A percentile compares a stretch with the other conserved stretches of the same genome.
phyloP scores from a whole-genome alignment of 23 red algal genomes.

The Gracilaria domingensis region DNA sequence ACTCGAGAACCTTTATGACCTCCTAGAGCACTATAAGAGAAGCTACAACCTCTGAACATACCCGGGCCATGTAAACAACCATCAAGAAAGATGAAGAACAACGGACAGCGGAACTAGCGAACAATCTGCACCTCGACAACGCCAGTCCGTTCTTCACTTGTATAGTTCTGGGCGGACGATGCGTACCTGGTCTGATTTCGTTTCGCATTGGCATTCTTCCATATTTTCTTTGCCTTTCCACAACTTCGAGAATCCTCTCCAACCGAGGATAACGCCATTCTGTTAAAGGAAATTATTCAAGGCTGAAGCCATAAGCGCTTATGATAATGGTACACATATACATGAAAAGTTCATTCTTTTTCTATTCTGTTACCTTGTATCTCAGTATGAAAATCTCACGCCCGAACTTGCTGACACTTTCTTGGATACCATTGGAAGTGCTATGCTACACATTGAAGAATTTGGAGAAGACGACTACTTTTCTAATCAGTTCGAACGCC shows the following conservation, averaged over 20 bases:
- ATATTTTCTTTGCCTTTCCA: background rate
- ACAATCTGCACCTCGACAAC: background rate
- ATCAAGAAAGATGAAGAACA: background rate
- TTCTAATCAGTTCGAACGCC: background rate
- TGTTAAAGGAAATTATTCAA: background rate
- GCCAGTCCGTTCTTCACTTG: background rate
- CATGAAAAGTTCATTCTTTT: background rate
- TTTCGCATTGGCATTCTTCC: background rate
- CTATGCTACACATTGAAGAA: background rate
- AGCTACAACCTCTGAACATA: background rate
- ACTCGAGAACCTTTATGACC: background rate
- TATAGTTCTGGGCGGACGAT: background rate
- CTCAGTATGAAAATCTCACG: background rate
- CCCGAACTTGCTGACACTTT: background rate
- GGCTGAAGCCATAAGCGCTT: too few relatives aligned
- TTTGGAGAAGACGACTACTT: background rate
- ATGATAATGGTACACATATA: background rate
- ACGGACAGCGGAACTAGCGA: too few relatives aligned
- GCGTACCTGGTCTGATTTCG: background rate
- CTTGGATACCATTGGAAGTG: background rate
- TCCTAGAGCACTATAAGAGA: slow-evolving; percentile 1
- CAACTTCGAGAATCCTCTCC: background rate
- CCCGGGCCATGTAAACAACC: background rate
- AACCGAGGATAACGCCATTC: background rate
- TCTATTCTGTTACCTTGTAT: background rate